Conservation (phyloP, 192 early-diverging fungal genomes). For the Tieghemiomyces parasiticus region DNA sequence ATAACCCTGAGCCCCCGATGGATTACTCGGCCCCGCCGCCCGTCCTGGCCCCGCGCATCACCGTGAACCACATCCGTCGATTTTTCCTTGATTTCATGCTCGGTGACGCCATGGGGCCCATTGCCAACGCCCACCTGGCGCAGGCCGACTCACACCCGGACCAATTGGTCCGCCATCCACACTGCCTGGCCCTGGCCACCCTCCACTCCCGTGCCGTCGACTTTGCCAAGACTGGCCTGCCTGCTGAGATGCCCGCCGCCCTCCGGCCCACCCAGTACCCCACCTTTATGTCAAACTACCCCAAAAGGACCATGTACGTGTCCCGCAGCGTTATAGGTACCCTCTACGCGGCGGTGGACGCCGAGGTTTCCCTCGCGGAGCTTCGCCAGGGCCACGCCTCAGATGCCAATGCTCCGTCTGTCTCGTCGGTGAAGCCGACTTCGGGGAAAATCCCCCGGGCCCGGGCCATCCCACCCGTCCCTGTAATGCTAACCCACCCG, state of each 20-base stretch:
- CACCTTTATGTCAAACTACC: slow-evolving; percentile 57
- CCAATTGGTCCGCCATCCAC: slow-evolving; percentile 32
- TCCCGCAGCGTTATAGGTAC: slow-evolving; percentile 35
- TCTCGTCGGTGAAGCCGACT: background rate
- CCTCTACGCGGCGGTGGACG: slow-evolving; percentile 30
- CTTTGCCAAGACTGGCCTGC: slow-evolving; percentile 50
- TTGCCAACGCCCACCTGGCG: slow-evolving; percentile 54
- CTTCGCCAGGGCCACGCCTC: background rate
- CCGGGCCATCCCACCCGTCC: background rate
- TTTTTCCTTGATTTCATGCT: slow-evolving; percentile 53
- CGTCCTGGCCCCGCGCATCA: slow-evolving; percentile 20
- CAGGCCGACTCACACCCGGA: slow-evolving; percentile 29
- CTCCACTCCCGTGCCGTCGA: slow-evolving; percentile 61
- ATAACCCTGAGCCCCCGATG: slow-evolving; percentile 27
- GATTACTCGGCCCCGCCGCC: slow-evolving; percentile 29
- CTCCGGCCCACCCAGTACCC: slow-evolving; percentile 32
- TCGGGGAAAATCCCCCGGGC: background rate
- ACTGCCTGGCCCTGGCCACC: slow-evolving; percentile 42
- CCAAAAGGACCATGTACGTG: slow-evolving; percentile 31
- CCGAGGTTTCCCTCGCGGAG: background rate
- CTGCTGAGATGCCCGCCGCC: slow-evolving; percentile 28
- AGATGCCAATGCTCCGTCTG: background rate
- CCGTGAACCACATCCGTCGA: slow-evolving; percentile 28
- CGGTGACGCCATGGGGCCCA: slow-evolving; percentile 46
- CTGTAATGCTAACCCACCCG: background rate